Evolutionary conservation across 148 eudicot genomes (phyloP), one percentile per base, ranked within the genome.

Genomic region (Diospyros lotus): DNA sequence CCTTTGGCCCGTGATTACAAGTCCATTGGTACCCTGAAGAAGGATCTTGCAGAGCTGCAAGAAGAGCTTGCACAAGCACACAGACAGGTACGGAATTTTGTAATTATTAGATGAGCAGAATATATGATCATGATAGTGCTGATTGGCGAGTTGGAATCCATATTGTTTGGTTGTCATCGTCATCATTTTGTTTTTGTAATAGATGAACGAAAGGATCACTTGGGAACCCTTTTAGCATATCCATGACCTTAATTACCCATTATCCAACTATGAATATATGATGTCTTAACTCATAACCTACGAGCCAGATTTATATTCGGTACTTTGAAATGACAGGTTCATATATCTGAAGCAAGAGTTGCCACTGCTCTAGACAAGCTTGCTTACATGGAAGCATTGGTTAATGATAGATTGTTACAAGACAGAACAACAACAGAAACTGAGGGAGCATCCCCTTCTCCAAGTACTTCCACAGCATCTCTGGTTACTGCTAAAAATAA

Each of bases 1-100:
- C 98, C 98, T 77, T 84, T 90, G 69, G 98, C 97, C 1, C 97
- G 97, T 45, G 98, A 94, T 3, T 90, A 82, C 68, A 94, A 94
- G 83, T 94, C 98, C 8, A 78, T 92, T 73, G 96, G 96, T 48
- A 90, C 98, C 6, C 12, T 95, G 84, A 92, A 86, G 84, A 90
- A 88, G 83, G 96, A 92, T 56, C 88, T 95, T 13, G 94, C 90
- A n/a, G 97, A 82, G 72, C 78, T 95, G 73, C 97, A 94, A 73
- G 89, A 84, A 64, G 97, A 92, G 87, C 92, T 92, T 44, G 78
- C 91, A 76, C 86, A 84, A 66, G 96, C 98, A 71, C 98, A 94
- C 79, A 87, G 80, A 82, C 88, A 94, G 98, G 98, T 94, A 52
- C 69, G 71, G 45, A 18, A 50, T 60, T n/a, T 8, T 4, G 15